A percentile compares a stretch with the other conserved stretches of the same genome.
These are phyloP conservation scores for Elaeis guineensis DNA, from an alignment of 176 grass and related monocot genomes.

Conservation along the genomic window DNA sequence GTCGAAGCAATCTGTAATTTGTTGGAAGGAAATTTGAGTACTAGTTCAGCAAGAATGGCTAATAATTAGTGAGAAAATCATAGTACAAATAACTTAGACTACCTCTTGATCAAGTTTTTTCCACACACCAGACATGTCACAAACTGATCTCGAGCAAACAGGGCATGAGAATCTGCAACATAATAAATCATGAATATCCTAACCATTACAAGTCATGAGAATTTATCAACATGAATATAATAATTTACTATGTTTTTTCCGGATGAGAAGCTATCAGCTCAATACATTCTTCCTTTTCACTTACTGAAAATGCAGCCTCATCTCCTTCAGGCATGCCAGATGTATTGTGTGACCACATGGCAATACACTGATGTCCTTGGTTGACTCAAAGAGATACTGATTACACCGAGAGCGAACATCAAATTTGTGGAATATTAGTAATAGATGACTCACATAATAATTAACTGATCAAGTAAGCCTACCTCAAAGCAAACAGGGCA, in stretches of 20 bases:
- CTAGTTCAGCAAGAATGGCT: not conserved
- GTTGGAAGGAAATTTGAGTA: not conserved
- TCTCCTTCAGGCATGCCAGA: slow-evolving; percentile 63
- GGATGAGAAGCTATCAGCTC: not conserved
- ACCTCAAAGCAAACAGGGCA: slow-evolving; percentile 92
- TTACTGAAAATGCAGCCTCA: slow-evolving; percentile 68
- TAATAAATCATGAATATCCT: not conserved
- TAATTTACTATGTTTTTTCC: too few species aligned
- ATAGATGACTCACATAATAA: not conserved
- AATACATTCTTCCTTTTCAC: not conserved
- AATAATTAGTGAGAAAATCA: too few species aligned
- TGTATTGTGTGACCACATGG: slow-evolving; percentile 76
- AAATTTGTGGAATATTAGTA: not conserved
- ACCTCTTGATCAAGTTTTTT: slow-evolving; percentile 69
- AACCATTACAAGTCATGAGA: too few species aligned
- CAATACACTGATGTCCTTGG: slow-evolving; percentile 64
- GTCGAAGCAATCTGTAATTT: slow-evolving; percentile 54
- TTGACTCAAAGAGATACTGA: slow-evolving; percentile 88
- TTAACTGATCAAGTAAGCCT: not conserved
- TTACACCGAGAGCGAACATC: not conserved
- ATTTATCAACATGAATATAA: too few species aligned
- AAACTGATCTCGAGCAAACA: slow-evolving; percentile 60
- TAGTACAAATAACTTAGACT: not conserved
- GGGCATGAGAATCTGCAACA: slow-evolving; percentile 72
- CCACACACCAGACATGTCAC: slow-evolving; percentile 66